phyloP scores from a whole-genome alignment of 306 rosid species.

The Acacia melanoxylon region DNA sequence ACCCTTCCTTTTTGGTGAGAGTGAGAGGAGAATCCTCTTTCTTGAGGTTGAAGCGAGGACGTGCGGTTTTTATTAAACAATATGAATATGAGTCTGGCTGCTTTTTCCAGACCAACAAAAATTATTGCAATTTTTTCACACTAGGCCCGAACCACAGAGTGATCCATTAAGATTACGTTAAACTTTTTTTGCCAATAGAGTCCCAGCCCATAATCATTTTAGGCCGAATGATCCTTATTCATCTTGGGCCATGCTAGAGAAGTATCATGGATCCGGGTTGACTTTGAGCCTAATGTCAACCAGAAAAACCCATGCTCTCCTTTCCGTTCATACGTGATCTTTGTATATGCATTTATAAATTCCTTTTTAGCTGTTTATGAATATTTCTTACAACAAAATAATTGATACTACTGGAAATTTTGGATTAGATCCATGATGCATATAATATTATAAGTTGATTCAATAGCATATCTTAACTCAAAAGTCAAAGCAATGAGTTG shows the following conservation, averaged over 20 bases:
- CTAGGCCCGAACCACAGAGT: neutral
- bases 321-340: too few species aligned
- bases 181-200: neutral
- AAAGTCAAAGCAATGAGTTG: neutral
- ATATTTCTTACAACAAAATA: neutral
- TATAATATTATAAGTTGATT: neutral
- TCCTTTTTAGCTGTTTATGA: neutral
- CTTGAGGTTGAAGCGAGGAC: too few species aligned
- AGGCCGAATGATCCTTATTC: neutral
- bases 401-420: neutral
- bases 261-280: neutral
- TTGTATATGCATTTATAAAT: too few species aligned
- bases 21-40: too few species aligned
- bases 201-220: neutral
- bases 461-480: neutral
- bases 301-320: neutral
- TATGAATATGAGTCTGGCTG: neutral
- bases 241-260: neutral
- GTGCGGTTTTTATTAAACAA: neutral
- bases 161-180: neutral
- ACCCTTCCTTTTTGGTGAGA: too few species aligned
- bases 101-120: neutral
- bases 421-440: neutral
- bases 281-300: neutral
- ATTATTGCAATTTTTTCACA: neutral